Base-by-base conservation (phyloP, 352 stramenopile genomes). In the Globisporangium spinosum region DNA sequence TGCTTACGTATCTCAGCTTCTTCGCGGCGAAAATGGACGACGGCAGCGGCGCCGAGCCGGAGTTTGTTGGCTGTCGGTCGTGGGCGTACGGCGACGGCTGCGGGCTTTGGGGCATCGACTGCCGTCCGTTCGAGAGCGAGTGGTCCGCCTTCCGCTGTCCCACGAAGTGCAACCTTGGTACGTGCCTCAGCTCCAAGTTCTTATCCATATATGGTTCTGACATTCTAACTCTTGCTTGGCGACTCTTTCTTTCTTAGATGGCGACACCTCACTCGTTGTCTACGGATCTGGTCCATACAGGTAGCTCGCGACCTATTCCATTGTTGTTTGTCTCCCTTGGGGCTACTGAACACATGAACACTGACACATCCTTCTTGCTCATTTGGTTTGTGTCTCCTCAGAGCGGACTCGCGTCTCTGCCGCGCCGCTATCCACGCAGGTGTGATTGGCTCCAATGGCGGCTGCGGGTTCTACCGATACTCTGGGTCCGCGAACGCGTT, bases 371-470 rank as follows among this genome's bases (percentile, higher is more conserved):
- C 43, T 51, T 23, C 17, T 51, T 51, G 2, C 6, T 51, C 43
- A 4, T 22, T 20, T 20, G 38, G 38, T 15, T 47, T 59, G 29
- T 23, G 4, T 29, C 40, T 45, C 20, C 27, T 23, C 69, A 89
- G 81, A 70, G 87, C 76, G 20, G 87, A 93, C 71, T 94, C 85
- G 17, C 78, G 87, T 35, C 92, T 95, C 59, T 95, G 87, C 62
- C 74, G 78, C n/a, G 85, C 87, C 13, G 87, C 87, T 3, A 85
- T 91, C 34, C 87, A 95, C 70, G 80, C 87, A 20, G 87, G 87
- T 13, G 87, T 89, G 38, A 77, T 95, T 32, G 75, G 76, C 3
- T 58, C 71, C 25, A 90, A 90, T 55, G 87, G 87, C 57, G 87
- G 87, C 25, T 95, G 87, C 43, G 87, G 75, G 2, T 70, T 32